These are phyloP conservation scores for Cercis canadensis DNA, from an alignment of 306 rosid genomes.

Conservation along the genomic window DNA sequence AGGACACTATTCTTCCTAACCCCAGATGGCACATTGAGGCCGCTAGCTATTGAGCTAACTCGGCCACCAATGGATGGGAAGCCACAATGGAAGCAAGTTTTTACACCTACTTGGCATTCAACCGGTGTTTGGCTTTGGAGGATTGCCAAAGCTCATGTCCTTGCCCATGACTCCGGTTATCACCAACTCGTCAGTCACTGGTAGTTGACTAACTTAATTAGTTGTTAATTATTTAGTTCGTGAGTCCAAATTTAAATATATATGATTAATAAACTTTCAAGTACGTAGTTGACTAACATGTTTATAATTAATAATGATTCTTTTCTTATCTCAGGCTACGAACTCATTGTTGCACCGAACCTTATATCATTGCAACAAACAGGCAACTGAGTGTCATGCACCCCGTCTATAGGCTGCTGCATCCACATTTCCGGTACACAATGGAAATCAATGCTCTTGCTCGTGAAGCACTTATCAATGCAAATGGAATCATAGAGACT, in stretches of 20 bases:
- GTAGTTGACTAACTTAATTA: too few species aligned
- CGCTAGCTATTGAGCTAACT: constrained; percentile 74
- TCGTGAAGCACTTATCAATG: constrained; percentile 65
- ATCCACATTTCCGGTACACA: constrained; percentile 90
- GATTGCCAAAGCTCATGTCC: constrained; percentile 82
- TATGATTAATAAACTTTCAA: too few species aligned
- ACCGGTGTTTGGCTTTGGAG: constrained; percentile 90
- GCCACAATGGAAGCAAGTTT: constrained; percentile 74
- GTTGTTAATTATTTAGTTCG: too few species aligned
- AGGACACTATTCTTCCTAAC: constrained; percentile 74
- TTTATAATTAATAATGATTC: too few species aligned
- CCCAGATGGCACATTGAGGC: constrained; percentile 52
- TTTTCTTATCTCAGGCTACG: constrained; percentile 58
- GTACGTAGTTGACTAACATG: too few species aligned
- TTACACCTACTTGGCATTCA: constrained; percentile 60
- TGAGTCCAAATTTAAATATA: too few species aligned
- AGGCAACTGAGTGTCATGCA: constrained; percentile 87
- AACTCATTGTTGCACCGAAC: constrained; percentile 81
- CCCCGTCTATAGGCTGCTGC: constrained; percentile 76
- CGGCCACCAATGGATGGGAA: constrained; percentile 72
- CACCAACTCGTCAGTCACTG: constrained; percentile 92
- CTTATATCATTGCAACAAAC: constrained; percentile 79
- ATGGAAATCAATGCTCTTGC: constrained; percentile 93
- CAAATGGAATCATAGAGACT: constrained; percentile 62
- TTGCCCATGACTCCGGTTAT: constrained; percentile 82